Conservation (phyloP, 1,139 yeast species). For the Hanseniaspora sp. region DNA sequence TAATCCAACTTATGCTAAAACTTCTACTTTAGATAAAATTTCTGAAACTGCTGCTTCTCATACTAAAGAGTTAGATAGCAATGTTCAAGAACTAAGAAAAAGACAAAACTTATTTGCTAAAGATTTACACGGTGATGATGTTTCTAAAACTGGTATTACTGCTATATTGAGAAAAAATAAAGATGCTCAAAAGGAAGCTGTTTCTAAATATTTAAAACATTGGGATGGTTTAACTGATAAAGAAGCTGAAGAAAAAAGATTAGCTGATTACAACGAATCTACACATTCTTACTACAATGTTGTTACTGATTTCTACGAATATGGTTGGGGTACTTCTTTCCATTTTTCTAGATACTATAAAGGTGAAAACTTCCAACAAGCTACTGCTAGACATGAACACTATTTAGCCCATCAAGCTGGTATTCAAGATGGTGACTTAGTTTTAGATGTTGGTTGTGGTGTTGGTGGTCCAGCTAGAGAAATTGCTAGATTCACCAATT, state of each 20-base stretch:
- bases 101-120: slow-evolving; percentile 54
- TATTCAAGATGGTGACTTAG: slow-evolving; percentile 67
- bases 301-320: slow-evolving; percentile 93
- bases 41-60: slow-evolving; percentile 7
- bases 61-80: slow-evolving; percentile 4
- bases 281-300: slow-evolving; percentile 94
- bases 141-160: slow-evolving; percentile 55
- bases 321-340: slow-evolving; percentile 99
- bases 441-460: slow-evolving; percentile 97
- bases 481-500: slow-evolving; percentile 81
- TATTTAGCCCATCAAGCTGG: slow-evolving; percentile 82
- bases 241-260: slow-evolving; percentile 62
- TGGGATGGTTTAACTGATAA: slow-evolving; percentile 85
- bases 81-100: slow-evolving; percentile 30
- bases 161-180: slow-evolving; percentile 70
- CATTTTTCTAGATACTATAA: slow-evolving; percentile 88
- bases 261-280: slow-evolving; percentile 74
- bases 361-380: slow-evolving; percentile 91
- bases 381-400: slow-evolving; percentile 96
- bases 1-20: slow-evolving; percentile 1
- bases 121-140: slow-evolving; percentile 72
- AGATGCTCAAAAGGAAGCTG: slow-evolving; percentile 73
- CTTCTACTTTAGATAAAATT: slow-evolving; percentile 10
- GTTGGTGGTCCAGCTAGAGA: slow-evolving; percentile 99
- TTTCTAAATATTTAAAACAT: slow-evolving; percentile 84